Evolutionary conservation across 2,329 filamentous ascomycete species (phyloP), one percentile per base, ranked within the genome.

Genomic region (Emericellopsis atlantica): DNA sequence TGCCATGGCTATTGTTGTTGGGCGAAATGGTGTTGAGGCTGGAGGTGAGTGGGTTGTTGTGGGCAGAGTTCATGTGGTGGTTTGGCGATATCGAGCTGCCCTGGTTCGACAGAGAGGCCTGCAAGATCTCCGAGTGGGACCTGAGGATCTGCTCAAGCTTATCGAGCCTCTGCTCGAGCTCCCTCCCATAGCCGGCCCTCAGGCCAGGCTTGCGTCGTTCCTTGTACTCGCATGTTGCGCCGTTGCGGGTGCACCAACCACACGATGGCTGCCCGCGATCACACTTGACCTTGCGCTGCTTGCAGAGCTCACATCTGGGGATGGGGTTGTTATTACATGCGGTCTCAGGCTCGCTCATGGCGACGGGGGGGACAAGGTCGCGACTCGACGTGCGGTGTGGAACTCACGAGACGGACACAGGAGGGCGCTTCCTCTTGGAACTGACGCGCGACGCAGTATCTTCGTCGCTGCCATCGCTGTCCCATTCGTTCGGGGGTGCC

Each of bases 281-380:
- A 59, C 81, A 84, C 70, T 83, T 83, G 23, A 82, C 78, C 69
- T 89, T 90, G 64, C 84, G 69, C 58, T 84, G 79, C 61, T 89
- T 88, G 66, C 84, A 87, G 40, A 84, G 70, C 61, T 89, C 84
- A 54, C 84, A 81, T 53, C 78, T 81, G 59, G 54, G 52, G 37
- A 57, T 48, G 10, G 44, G 29, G 40, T 46, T 45, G 51, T 69
- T 49, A 40, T 42, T 40, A 26, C 49, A 49, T 22, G 39, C 43
- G 29, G 47, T 35, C 32, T 37, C 37, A 12, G 29, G 31, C 36
- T 36, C 32, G 26, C 14, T 37, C 15, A 34, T 23, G 26, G 40
- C 39, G n/a, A 21, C 29, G 23, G 23, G 12, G 23, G 23, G 12
- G 23, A 31, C 12, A 38, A 18, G 16, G 10, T 8, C 36, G 16